Evolutionary conservation across 148 eudicot genomes (phyloP), one percentile per base, ranked within the genome.

Genomic region (Nyssa sinensis): DNA sequence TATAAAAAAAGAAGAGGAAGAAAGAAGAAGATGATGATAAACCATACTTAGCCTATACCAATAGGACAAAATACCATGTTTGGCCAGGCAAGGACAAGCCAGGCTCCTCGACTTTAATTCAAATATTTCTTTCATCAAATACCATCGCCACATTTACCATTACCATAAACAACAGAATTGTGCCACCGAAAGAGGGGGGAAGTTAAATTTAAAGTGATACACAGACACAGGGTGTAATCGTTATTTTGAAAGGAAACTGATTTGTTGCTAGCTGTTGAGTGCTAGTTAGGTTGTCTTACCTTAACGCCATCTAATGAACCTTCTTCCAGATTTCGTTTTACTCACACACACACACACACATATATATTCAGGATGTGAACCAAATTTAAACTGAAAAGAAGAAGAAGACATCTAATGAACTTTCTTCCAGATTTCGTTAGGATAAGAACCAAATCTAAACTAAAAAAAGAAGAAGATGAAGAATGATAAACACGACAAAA

Each of bases 381-480:
- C 58, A 31, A 69, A 75, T 41, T 28, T n/a, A 28, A 59, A 69
- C 11, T 55, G 1, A 13, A 19, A n/a, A 3, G 16, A 17, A 51
- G 0, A 51, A 49, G 11, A 31, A 10, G 60, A 27, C 25, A 31
- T 53, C 6, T 30, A 32, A 12, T n/a, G 19, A 70, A 23, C 44
- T 44, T 70, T 21, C 60, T 29, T 57, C 30, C 21, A 70, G 27
- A 29, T 49, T 29, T 13, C 61, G 29, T 28, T 49, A 29, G 19
- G 7, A 65, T 2, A 57, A 10, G 19, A 23, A 14, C 24, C 11
- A 9, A 14, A 44, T 12, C 5, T 30, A 7, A 9, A 60, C 12
- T 28, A n/a, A 71, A 34, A 51, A 49, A 53, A 74, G 64, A 35
- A 55, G n/a, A n/a, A n/a, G n/a, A n/a, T n/a, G n/a, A n/a, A n/a